Evolutionary conservation across 139 green algal species (phyloP).

Genomic region (Yamagishiella unicocca): DNA sequence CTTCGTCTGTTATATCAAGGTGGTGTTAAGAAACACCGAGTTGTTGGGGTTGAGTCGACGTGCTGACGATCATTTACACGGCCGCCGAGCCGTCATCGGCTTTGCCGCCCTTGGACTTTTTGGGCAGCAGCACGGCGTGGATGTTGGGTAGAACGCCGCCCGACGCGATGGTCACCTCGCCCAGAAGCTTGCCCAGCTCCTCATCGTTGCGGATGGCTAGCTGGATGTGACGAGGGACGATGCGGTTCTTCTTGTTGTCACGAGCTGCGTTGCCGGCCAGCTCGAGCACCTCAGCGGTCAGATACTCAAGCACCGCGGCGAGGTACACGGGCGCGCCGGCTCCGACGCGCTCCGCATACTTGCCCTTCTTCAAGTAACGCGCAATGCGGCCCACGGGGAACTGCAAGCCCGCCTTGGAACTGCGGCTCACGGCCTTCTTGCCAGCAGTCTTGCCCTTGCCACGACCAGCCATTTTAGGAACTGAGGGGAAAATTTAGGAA

Average conservation of each 20-base stretch:
- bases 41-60: neutral
- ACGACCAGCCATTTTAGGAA: neutral
- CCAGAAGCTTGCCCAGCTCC: slow-evolving; percentile 94
- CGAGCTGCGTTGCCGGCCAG: slow-evolving; percentile 88
- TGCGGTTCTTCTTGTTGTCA: slow-evolving; percentile 96
- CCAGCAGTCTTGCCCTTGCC: slow-evolving; percentile 22
- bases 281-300: slow-evolving; percentile 84
- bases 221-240: slow-evolving; percentile 90
- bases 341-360: slow-evolving; percentile 70
- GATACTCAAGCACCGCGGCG: slow-evolving; percentile 67
- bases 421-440: slow-evolving; percentile 72
- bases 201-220: slow-evolving; percentile 95
- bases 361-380: slow-evolving; percentile 85
- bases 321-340: slow-evolving; percentile 72
- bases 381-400: slow-evolving; percentile 89
- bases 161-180: slow-evolving; percentile 82
- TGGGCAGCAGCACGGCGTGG: slow-evolving; percentile 86
- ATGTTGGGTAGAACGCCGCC: slow-evolving; percentile 92
- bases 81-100: neutral
- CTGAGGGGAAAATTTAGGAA: neutral
- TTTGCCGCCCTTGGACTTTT: slow-evolving; percentile 69
- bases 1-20: too few species aligned
- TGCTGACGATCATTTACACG: neutral
- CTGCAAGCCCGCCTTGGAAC: slow-evolving; percentile 91
- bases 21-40: slow-evolving; percentile 40